Conservation (phyloP, 345 rosid species). For the Sonneratia caseolaris region DNA sequence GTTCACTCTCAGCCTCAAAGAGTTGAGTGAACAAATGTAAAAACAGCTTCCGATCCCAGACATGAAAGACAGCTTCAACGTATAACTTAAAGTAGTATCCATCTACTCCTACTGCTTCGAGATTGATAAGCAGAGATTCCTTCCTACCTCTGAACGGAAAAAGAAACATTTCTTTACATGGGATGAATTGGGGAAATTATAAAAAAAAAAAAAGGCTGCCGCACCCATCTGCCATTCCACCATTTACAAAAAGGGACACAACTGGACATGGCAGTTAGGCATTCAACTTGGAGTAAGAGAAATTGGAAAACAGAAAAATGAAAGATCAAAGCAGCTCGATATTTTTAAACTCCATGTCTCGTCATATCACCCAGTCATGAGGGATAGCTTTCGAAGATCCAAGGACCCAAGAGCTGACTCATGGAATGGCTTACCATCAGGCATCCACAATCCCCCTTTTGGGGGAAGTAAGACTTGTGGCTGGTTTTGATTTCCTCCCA, state of each 20-base stretch:
- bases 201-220: not conserved
- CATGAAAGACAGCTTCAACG: too few relatives aligned
- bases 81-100: not conserved
- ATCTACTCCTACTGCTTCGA: not conserved
- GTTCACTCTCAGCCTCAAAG: too few relatives aligned
- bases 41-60: too few relatives aligned
- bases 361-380: conserved; percentile 34
- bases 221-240: not conserved
- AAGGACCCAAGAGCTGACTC: conserved; percentile 47
- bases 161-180: not conserved
- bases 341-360: not conserved
- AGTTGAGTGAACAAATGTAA: too few relatives aligned
- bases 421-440: conserved; percentile 49
- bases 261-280: not conserved
- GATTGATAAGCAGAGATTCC: not conserved
- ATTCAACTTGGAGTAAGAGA: too few relatives aligned
- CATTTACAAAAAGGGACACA: conserved; percentile 3
- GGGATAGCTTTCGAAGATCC: conserved; percentile 54
- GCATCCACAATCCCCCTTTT: conserved; percentile 59
- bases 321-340: not conserved
- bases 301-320: not conserved
- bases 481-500: conserved; percentile 16
- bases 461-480: conserved; percentile 42
- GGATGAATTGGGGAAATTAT: not conserved
- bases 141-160: not conserved